A percentile compares a stretch with the other conserved stretches of the same genome.
These are phyloP conservation scores for Lenzites betulinus DNA, from an alignment of 768 basidiomycete species.

Conservation along the genomic window DNA sequence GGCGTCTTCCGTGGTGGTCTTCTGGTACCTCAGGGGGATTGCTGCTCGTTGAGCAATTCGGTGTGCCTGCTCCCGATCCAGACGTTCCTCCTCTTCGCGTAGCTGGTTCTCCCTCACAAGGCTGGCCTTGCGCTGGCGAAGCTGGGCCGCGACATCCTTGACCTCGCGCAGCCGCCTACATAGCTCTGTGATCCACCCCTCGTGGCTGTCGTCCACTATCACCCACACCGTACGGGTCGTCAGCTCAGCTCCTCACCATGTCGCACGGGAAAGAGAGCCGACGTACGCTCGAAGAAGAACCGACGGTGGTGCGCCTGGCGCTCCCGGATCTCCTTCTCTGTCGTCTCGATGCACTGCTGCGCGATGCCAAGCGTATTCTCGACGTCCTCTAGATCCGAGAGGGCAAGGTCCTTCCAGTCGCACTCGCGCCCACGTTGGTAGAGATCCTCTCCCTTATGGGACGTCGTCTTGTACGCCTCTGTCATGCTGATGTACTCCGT, in stretches of 20 bases:
- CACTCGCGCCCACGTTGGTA: background rate
- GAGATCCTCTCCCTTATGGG: background rate
- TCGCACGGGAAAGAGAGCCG: background rate
- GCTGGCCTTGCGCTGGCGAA: background rate
- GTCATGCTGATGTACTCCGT: slow-evolving; percentile 3
- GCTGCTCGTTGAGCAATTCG: too few species aligned
- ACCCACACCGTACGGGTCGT: too few species aligned
- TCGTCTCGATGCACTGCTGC: background rate
- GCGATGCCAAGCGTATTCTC: background rate
- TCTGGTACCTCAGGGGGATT: too few species aligned
- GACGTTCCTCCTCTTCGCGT: background rate
- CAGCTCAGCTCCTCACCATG: too few species aligned
- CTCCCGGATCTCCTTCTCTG: slow-evolving; percentile 5
- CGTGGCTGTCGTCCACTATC: slow-evolving; percentile 5
- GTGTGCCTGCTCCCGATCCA: background rate
- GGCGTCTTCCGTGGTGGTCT: too few species aligned
- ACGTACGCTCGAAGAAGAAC: slow-evolving; percentile 10
- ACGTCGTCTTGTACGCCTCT: background rate
- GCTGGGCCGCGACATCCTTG: background rate
- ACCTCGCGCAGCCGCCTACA: slow-evolving; percentile 1
- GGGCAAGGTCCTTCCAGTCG: background rate
- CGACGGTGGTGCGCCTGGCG: slow-evolving; percentile 7
- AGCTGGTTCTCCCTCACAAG: background rate
- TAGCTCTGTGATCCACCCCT: slow-evolving; percentile 4
- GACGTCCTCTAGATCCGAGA: background rate